Base-by-base conservation (phyloP, 2,329 filamentous ascomycete species). In the Fusarium sp. region DNA sequence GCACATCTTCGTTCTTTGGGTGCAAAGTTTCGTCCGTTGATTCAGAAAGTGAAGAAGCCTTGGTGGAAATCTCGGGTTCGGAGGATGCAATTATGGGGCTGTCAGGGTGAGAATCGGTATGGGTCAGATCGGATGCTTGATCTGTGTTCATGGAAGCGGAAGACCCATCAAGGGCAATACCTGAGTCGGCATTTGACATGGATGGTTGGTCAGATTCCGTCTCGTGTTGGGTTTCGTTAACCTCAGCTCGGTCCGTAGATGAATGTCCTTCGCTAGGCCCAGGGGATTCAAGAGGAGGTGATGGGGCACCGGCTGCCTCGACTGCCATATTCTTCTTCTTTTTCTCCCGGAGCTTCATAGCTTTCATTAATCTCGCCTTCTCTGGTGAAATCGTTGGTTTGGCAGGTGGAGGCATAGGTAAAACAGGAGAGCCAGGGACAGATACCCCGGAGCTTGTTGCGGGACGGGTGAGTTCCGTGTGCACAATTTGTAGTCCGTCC, bases 331-430 rank as follows among this genome's bases (percentile, higher is more conserved):
- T 70, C 66, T 62, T 78, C 79, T 81, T 82, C 78, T 93, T 94
- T 80, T 92, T 93, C 80, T 97, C 96, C 53, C 95, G 88, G 71
- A 98, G 80, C 79, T 98, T 92, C 81, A 98, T 86, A 10, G 96
- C 96, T 82, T 97, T 98, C 93, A 97, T 94, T 67, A 99, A 84
- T 56, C 96, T 88, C 64, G 93, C 89, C 82, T 97, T 98, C 79
- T 99, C 96, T 1, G 93, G 93, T 2, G 93, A 93, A 74, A 97
- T 91, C 78, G 84, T 73, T 79, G 81, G 80, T 72, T 81, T 82
- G 37, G 73, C 71, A 8, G 84, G 79, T 72, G 85, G 76, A 16
- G 84, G 82, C 57, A 83, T 69, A 6, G 79, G 75, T 29, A 80
- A 77, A 31, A 78, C 68, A 37, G 68, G 63, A 13, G 77, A 70